Evolutionary conservation across 306 rosid species (phyloP).

Genomic region (Vigna mungo): DNA sequence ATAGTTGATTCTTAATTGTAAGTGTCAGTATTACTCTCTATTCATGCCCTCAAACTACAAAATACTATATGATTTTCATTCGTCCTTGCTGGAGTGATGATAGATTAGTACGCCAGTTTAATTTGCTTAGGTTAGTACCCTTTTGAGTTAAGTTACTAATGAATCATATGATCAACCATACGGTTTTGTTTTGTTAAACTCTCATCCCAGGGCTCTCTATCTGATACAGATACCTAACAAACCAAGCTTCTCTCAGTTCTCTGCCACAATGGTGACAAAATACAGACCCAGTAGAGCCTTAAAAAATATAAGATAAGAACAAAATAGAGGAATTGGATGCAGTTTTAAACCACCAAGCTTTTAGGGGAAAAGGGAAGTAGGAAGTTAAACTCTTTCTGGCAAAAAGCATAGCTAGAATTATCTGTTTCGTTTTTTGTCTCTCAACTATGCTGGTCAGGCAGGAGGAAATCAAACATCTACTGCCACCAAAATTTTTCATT

Average conservation of each 20-base stretch:
- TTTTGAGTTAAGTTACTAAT: not conserved
- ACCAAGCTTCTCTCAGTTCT: not conserved
- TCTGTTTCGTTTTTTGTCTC: slow-evolving; percentile 36
- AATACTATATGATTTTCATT: not conserved
- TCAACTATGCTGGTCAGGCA: slow-evolving; percentile 10
- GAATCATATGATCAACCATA: not conserved
- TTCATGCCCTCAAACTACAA: not conserved
- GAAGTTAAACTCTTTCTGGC: not conserved
- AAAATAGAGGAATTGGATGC: slow-evolving; percentile 15
- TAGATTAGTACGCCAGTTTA: not conserved
- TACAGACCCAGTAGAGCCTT: slow-evolving; percentile 14
- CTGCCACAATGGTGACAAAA: slow-evolving; percentile 21
- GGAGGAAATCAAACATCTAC: slow-evolving; percentile 32
- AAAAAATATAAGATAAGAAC: slow-evolving; percentile 4
- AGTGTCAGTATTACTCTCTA: not conserved
- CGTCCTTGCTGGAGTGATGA: not conserved
- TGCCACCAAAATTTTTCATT: slow-evolving; percentile 4
- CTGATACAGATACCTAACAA: not conserved
- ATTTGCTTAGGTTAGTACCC: not conserved
- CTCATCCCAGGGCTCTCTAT: not conserved
- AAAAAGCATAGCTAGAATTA: slow-evolving; percentile 9
- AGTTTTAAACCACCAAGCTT: slow-evolving; percentile 10
- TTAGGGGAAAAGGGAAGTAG: not conserved
- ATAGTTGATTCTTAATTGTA: not conserved
- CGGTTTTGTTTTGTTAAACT: not conserved